Evolutionary conservation across 495 filamentous ascomycete genomes (phyloP).

Genomic region (Mycothermus thermophilus): DNA sequence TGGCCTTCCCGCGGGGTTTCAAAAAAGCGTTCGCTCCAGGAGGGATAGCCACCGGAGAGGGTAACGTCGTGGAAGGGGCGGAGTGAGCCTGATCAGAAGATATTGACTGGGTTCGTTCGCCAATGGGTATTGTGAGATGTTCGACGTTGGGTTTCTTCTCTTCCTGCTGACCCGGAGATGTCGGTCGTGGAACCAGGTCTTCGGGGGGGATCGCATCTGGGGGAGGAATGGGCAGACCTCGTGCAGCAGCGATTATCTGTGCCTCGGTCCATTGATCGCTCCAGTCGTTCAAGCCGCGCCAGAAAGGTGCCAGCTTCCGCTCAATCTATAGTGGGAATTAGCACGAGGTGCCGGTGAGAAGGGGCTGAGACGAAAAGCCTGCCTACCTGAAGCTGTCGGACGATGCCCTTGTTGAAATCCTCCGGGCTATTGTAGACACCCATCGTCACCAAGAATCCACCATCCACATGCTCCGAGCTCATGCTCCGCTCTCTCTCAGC

Average conservation of each 20-base stretch:
- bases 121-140: constrained; percentile 62
- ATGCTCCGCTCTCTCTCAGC: constrained; percentile 88
- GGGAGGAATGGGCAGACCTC: constrained; percentile 69
- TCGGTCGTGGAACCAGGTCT: constrained; percentile 38
- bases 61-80: constrained; percentile 35
- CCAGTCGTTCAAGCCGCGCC: constrained; percentile 84
- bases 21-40: constrained; percentile 28
- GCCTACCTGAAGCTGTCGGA: constrained; percentile 82
- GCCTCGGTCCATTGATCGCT: constrained; percentile 81
- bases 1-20: constrained; percentile 62
- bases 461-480: constrained; percentile 85
- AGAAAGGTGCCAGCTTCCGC: constrained; percentile 83
- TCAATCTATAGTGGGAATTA: constrained; percentile 53
- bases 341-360: neutral
- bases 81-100: constrained; percentile 49
- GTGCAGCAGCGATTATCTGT: constrained; percentile 82
- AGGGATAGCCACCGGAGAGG: constrained; percentile 42
- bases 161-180: constrained; percentile 23
- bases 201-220: constrained; percentile 69
- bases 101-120: constrained; percentile 56
- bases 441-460: constrained; percentile 86
- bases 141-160: constrained; percentile 36
- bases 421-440: constrained; percentile 85
- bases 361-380: neutral
- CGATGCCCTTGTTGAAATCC: constrained; percentile 82